Conservation (phyloP, 768 basidiomycete species). For the Gloeophyllum trabeum region DNA sequence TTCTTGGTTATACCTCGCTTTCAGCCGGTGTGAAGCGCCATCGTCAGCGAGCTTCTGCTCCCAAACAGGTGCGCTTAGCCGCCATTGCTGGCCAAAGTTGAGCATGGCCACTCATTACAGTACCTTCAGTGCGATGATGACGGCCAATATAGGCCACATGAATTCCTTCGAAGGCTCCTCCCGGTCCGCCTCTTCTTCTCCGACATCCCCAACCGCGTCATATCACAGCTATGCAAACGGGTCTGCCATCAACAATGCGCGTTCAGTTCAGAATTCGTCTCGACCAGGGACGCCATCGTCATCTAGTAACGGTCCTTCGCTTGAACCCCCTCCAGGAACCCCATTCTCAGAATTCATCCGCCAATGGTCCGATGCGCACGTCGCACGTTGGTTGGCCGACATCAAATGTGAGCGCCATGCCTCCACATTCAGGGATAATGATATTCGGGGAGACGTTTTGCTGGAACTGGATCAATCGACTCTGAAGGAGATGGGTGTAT, state of each 20-base stretch:
- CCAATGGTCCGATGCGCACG: slow-evolving; percentile 63
- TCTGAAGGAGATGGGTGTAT: slow-evolving; percentile 84
- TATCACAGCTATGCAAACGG: slow-evolving; percentile 19
- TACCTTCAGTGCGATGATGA: too few species aligned
- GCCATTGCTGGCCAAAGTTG: too few species aligned
- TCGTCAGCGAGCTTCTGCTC: too few species aligned
- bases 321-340: slow-evolving; percentile 51
- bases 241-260: slow-evolving; percentile 15
- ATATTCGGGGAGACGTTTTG: slow-evolving; percentile 86
- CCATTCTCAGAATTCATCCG: slow-evolving; percentile 51
- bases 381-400: slow-evolving; percentile 68
- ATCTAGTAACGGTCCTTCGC: slow-evolving; percentile 16
- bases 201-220: background rate
- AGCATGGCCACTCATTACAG: too few species aligned
- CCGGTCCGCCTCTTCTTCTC: slow-evolving; percentile 20
- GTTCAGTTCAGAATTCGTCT: slow-evolving; percentile 10
- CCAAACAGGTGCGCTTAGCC: too few species aligned
- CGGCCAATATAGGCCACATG: too few species aligned
- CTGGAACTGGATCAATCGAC: slow-evolving; percentile 83
- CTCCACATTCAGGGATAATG: slow-evolving; percentile 66
- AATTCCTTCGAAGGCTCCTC: slow-evolving; percentile 23
- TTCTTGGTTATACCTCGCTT: too few species aligned
- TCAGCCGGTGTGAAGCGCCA: too few species aligned
- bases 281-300: slow-evolving; percentile 21
- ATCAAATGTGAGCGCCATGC: slow-evolving; percentile 66